Percentiles rank a stretch among this genome's conserved stretches.
These are phyloP conservation scores for Fusarium chlamydosporum DNA, from an alignment of 2,329 filamentous ascomycete genomes.

Conservation along the genomic window DNA sequence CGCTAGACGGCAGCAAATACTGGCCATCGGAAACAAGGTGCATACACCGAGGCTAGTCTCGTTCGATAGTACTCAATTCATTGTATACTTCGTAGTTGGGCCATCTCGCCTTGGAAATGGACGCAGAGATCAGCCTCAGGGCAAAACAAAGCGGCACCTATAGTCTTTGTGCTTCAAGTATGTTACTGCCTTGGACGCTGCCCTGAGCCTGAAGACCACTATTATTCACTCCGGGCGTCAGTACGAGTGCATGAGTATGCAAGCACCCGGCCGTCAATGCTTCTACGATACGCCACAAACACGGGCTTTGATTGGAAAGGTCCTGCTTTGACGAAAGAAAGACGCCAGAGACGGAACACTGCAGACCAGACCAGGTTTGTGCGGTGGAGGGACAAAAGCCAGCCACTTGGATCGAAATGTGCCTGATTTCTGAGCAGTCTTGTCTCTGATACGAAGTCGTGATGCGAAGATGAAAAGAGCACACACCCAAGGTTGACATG, in stretches of 20 bases:
- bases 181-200: slow-evolving; percentile 37
- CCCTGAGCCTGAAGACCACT: slow-evolving; percentile 42
- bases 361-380: slow-evolving; percentile 47
- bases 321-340: slow-evolving; percentile 47
- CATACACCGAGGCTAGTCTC: slow-evolving; percentile 35
- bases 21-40: slow-evolving; percentile 29
- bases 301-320: slow-evolving; percentile 59
- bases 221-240: slow-evolving; percentile 34
- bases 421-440: slow-evolving; percentile 35
- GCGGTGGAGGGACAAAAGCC: slow-evolving; percentile 32
- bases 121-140: slow-evolving; percentile 33
- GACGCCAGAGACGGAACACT: slow-evolving; percentile 50
- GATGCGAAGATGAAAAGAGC: slow-evolving; percentile 11
- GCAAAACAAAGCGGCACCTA: slow-evolving; percentile 32
- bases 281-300: slow-evolving; percentile 65
- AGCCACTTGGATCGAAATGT: slow-evolving; percentile 44
- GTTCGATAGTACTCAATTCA: slow-evolving; percentile 20
- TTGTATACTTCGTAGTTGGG: slow-evolving; percentile 17
- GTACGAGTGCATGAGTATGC: slow-evolving; percentile 61
- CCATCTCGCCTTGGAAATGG: slow-evolving; percentile 17
- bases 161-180: slow-evolving; percentile 37
- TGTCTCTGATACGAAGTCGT: slow-evolving; percentile 44
- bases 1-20: slow-evolving; percentile 40
- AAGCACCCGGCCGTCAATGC: slow-evolving; percentile 63
- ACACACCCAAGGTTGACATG: slow-evolving; percentile 17